phyloP scores from a whole-genome alignment of 257 asterid genomes.

The Lycium barbarum region DNA sequence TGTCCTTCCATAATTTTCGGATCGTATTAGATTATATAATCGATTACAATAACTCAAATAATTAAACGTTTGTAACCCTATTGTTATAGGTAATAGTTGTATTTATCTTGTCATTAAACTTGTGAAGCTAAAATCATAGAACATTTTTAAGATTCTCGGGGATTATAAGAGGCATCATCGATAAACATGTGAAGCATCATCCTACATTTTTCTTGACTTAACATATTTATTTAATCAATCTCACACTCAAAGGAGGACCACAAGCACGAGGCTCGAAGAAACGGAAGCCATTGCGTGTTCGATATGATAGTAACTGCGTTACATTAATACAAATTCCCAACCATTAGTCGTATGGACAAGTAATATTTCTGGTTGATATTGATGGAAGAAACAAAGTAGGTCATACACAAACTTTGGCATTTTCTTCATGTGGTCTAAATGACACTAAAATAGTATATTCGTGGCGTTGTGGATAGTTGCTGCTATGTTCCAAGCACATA shows the following conservation, averaged over 20 bases:
- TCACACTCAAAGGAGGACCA: neutral
- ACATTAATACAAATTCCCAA: neutral
- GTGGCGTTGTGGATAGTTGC: neutral
- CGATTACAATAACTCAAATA: neutral
- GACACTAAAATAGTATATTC: neutral
- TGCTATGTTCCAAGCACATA: conserved; percentile 10
- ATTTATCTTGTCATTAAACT: neutral
- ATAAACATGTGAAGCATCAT: neutral
- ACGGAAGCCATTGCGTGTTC: neutral
- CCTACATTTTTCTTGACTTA: neutral
- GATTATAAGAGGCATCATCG: neutral
- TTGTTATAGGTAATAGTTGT: neutral
- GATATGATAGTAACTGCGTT: neutral
- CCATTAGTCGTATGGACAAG: neutral
- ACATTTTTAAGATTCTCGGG: neutral
- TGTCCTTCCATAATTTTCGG: neutral
- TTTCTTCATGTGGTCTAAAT: conserved; percentile 18
- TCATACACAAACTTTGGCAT: neutral
- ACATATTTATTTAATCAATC: neutral
- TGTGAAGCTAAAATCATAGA: neutral
- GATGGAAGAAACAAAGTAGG: conserved; percentile 16
- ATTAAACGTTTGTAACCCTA: neutral
- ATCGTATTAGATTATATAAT: conserved; percentile 31
- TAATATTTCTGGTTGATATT: conserved; percentile 24
- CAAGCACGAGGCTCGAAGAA: neutral